Base-by-base conservation (phyloP, 2,329 filamentous ascomycete genomes). In the Neoscytalidium dimidiatum region DNA sequence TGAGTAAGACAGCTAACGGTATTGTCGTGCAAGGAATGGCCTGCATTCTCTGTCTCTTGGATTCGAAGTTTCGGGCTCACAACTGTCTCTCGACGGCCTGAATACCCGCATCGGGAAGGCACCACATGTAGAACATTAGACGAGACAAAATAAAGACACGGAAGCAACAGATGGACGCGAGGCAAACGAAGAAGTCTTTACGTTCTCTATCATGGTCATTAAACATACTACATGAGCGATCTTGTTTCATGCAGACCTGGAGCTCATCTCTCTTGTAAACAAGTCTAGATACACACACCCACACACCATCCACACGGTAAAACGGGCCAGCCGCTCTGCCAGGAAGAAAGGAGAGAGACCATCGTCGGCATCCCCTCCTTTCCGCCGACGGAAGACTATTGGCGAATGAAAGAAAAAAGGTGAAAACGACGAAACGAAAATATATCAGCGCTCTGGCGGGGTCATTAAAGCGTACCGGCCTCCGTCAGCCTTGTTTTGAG, bases 391-490 rank as follows among this genome's bases (percentile, higher is more conserved):
- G 26, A 23, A 38, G 17, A 46, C 38, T 46, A 31, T n/a, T 46
- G 56, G 28, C 41, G 4, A 60, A 33, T 8, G 49, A 28, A 29
- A 19, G 8, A 5, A 35, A 33, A 33, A 35, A 17, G 13, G 23
- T 11, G 14, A 5, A 57, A 41, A 41, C 7, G n/a, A n/a, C 21
- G 29, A 41, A 58, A 35, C 9, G 13, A n/a, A 44, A 31, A 31
- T 21, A 17, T 28, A 43, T 14, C 56, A 46, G 26, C 41, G 38
- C 56, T 60, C 14, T 33, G 9, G 38, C 56, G 6, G 19, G 35
- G 41, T 46, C 56, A 60, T 60, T 60, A 60, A 46, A 60, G 41
- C 38, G 38, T 46, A 44, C 26, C n/a, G 56, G 56, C 41, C 56
- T 60, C 53, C 56, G 41, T 46, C 9, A 23, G 56, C 56, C 56